phyloP scores from a whole-genome alignment of 169 alveolate genomes.

The Theileria parva region DNA sequence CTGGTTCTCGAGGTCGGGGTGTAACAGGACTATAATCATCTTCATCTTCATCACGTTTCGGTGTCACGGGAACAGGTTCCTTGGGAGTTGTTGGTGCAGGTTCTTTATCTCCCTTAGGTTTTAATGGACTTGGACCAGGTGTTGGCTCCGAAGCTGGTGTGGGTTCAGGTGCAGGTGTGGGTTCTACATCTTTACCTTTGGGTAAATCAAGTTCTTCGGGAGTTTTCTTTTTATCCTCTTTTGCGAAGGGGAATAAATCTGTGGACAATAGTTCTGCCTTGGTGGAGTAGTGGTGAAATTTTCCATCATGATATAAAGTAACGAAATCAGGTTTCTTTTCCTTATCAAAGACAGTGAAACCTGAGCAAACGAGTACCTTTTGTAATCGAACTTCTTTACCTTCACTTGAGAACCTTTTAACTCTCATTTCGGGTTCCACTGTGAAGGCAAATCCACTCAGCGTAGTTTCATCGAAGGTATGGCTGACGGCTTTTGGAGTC shows the following conservation, averaged over 20 bases:
- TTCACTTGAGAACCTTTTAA: background rate
- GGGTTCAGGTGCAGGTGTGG: background rate
- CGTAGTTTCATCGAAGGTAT: background rate
- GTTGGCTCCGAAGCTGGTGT: background rate
- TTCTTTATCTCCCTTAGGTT: background rate
- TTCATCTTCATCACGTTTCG: background rate
- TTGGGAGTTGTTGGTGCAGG: background rate
- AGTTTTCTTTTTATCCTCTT: background rate
- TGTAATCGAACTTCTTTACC: background rate
- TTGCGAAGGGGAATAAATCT: background rate
- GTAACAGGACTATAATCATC: background rate
- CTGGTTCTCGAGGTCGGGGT: background rate
- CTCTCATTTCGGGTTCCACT: background rate
- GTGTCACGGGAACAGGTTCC: background rate
- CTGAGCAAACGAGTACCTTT: background rate
- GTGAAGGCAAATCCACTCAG: background rate
- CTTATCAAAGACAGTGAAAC: background rate
- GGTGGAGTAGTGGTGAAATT: background rate
- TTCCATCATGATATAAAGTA: background rate
- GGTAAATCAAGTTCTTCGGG: constrained; percentile 1
- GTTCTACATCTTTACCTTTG: background rate
- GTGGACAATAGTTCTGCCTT: background rate
- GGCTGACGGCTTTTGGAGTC: background rate
- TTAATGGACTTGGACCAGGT: background rate
- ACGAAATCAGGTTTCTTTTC: background rate